Evolutionary conservation across 352 stramenopile species (phyloP).

Genomic region (Phytophthora litchii): DNA sequence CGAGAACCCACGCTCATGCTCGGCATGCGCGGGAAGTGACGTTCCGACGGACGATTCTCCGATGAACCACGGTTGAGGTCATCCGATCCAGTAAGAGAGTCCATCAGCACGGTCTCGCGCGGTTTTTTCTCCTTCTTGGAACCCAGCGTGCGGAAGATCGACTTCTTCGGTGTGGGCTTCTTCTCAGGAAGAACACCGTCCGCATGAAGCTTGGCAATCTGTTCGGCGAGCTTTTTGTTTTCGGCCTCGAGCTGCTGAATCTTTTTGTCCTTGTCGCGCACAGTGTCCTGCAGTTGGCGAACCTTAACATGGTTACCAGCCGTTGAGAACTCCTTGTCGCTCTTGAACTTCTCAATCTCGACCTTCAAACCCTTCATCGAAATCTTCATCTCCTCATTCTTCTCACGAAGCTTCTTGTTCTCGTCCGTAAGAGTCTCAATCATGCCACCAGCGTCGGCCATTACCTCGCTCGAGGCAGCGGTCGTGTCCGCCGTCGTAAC

Average conservation of each 20-base stretch:
- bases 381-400: conserved; percentile 79
- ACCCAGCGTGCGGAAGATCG: conserved; percentile 84
- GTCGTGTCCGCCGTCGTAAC: conserved; percentile 43
- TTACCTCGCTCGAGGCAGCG: conserved; percentile 67
- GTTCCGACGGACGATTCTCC: conserved; percentile 58
- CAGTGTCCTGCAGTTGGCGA: conserved; percentile 72
- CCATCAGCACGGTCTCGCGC: conserved; percentile 61
- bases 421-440: conserved; percentile 84
- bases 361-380: conserved; percentile 64
- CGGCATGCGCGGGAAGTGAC: conserved; percentile 70
- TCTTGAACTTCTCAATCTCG: conserved; percentile 78
- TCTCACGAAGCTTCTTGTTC: conserved; percentile 78
- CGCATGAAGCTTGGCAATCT: conserved; percentile 55
- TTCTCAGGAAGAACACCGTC: conserved; percentile 47
- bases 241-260: conserved; percentile 71
- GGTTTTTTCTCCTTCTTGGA: conserved; percentile 83
- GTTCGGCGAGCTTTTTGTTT: conserved; percentile 78
- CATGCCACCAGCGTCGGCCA: conserved; percentile 83
- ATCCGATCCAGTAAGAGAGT: conserved; percentile 82
- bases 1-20: conserved; percentile 67
- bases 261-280: conserved; percentile 79
- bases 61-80: conserved; percentile 67
- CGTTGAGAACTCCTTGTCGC: conserved; percentile 79
- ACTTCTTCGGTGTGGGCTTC: conserved; percentile 69
- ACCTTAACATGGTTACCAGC: conserved; percentile 78